A percentile compares a stretch with the other conserved stretches of the same genome.
phyloP scores from a whole-genome alignment of 495 filamentous ascomycete species.

The Baudoinia panamericana region DNA sequence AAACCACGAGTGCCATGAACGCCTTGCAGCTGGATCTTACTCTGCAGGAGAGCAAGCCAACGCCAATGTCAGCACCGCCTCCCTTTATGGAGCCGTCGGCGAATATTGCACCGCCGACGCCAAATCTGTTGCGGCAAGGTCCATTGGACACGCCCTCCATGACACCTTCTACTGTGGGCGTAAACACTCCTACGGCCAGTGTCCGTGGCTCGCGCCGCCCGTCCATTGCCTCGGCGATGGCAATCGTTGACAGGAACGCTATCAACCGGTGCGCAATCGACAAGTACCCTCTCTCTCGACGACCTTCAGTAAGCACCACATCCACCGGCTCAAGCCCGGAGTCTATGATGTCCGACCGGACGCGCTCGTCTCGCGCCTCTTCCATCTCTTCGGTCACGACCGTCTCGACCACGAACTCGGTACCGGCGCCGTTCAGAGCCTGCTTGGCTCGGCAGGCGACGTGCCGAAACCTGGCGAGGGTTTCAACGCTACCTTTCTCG shows the following conservation, averaged over 20 bases:
- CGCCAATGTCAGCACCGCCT: constrained; percentile 24
- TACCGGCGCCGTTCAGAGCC: constrained; percentile 47
- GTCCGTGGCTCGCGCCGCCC: constrained; percentile 42
- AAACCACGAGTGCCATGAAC: not conserved
- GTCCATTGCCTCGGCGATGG: constrained; percentile 71
- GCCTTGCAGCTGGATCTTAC: constrained; percentile 13
- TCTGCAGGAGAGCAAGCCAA: constrained; percentile 27
- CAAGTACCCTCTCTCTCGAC: constrained; percentile 27
- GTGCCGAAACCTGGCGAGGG: constrained; percentile 56
- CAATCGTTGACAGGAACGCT: constrained; percentile 50
- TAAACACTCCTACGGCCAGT: constrained; percentile 87
- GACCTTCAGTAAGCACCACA: constrained; percentile 53
- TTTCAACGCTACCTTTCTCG: constrained; percentile 22
- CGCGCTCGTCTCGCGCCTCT: constrained; percentile 35
- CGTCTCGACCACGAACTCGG: constrained; percentile 44
- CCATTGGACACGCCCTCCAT: constrained; percentile 67
- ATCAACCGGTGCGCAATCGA: constrained; percentile 28
- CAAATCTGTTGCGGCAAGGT: constrained; percentile 43
- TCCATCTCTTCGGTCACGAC: constrained; percentile 40
- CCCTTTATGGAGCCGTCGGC: constrained; percentile 28
- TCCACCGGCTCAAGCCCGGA: constrained; percentile 76
- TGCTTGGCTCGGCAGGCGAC: constrained; percentile 73
- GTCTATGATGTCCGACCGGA: constrained; percentile 80
- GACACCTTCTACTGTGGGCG: constrained; percentile 61
- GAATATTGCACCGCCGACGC: constrained; percentile 27